Conservation (phyloP, 2,329 filamentous ascomycete species). For the Hortaea werneckii region DNA sequence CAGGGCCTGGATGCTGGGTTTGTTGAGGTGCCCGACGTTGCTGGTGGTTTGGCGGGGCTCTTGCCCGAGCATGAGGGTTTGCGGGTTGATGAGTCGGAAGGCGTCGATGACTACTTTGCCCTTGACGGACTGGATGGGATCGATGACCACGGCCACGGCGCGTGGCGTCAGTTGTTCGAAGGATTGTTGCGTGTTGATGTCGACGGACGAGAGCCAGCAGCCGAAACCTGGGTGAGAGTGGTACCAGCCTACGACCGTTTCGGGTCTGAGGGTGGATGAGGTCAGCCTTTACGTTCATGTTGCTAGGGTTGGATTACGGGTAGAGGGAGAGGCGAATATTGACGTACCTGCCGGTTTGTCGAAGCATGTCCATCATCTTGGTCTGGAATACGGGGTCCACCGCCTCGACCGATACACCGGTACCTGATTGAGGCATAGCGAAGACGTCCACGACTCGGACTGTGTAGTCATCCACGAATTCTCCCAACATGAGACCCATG, state of each 20-base stretch:
- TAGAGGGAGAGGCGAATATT: not conserved
- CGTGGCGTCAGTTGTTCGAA: conserved; percentile 97
- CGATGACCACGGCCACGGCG: conserved; percentile 93
- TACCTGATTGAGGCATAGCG: conserved; percentile 98
- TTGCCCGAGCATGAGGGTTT: conserved; percentile 94
- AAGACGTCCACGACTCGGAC: conserved; percentile 98
- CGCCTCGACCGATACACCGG: conserved; percentile 94
- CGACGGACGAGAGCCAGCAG: conserved; percentile 96
- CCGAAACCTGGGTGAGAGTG: conserved; percentile 98
- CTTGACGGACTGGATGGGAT: conserved; percentile 98
- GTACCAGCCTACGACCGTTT: conserved; percentile 98
- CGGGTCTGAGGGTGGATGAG: conserved; percentile 51
- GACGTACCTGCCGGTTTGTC: conserved; percentile 83
- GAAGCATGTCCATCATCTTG: conserved; percentile 99
- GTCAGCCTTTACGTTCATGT: not conserved
- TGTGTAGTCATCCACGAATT: conserved; percentile 98
- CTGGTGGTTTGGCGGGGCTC: conserved; percentile 96
- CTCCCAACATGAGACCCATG: conserved; percentile 97
- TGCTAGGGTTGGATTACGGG: not conserved
- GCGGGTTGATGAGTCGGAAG: conserved; percentile 96
- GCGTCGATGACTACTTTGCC: conserved; percentile 99
- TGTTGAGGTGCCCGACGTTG: conserved; percentile 95
- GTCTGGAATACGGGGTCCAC: conserved; percentile 98
- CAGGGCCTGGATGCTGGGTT: conserved; percentile 97
- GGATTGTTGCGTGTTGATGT: conserved; percentile 99